Base-by-base conservation (phyloP, 257 asterid genomes). In the Voacanga thouarsii region DNA sequence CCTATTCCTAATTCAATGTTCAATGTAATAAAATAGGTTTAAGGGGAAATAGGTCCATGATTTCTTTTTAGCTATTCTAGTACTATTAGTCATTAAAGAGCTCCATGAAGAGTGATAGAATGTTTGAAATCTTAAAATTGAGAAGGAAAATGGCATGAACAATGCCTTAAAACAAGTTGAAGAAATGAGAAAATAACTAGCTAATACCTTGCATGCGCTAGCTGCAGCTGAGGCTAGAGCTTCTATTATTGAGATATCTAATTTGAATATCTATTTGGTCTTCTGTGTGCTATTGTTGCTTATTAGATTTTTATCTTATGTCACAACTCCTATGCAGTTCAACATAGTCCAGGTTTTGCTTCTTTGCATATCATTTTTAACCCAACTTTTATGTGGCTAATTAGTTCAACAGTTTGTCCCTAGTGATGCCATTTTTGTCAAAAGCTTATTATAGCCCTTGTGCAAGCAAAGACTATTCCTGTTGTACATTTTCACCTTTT, bases 161-260 rank as follows among this genome's bases (percentile, higher is more conserved):
- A 82, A 85, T 88, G 89, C 90, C 72, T 78, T 82, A 80, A 86
- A 81, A 76, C 94, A 89, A 89, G 86, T 86, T 80, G 98, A 93
- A 79, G 97, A 87, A 63, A 81, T 72, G 85, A 82, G 83, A 55
- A 92, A 89, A 87, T 92, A 93, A 81, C 79, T 88, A 80, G 78
- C 92, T 50, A 85, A 85, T 60, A 88, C 93, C 24, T 82, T 87
- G 89, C 93, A 81, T 81, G 87, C 94, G 26, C 80, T 86, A 51
- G 89, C 93, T 82, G 88, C 86, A 64, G 97, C 97, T 44, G 98
- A 95, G 87, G 84, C 94, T 77, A 86, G 97, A 84, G 98, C 97
- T 79, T 89, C 92, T 75, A 85, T 84, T 85, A 96, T 98, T 19
- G 98, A 95, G 97, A 96, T 92, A 19, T 76, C 53, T 76, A 43